Percentiles rank a stretch among this genome's conserved stretches.
phyloP scores from a whole-genome alignment of 768 basidiomycete species.

The Jaapia argillacea region DNA sequence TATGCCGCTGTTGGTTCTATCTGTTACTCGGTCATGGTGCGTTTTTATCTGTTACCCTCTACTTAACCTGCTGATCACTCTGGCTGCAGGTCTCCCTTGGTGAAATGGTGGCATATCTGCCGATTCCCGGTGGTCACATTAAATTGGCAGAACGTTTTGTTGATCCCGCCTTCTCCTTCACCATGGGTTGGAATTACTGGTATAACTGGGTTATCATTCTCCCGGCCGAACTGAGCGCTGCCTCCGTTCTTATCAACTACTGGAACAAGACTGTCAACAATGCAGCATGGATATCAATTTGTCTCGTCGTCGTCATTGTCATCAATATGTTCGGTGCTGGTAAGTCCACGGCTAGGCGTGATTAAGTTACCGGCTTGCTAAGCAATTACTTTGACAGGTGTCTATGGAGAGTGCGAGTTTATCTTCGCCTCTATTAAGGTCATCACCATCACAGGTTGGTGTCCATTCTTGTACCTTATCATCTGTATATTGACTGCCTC shows the following conservation, averaged over 20 bases:
- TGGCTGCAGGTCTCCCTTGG: conserved; percentile 46
- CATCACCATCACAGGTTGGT: conserved; percentile 58
- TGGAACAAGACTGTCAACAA: conserved; percentile 47
- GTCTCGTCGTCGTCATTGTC: conserved; percentile 59
- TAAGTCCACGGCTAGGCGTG: no score
- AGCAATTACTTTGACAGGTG: no score
- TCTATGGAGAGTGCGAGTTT: conserved; percentile 82
- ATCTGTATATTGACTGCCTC: conserved; percentile 21
- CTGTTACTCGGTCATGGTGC: conserved; percentile 64
- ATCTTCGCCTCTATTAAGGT: conserved; percentile 90
- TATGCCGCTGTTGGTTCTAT: conserved; percentile 57
- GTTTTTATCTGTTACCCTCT: conserved; percentile 9
- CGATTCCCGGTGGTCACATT: conserved; percentile 75
- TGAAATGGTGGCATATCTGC: conserved; percentile 72
- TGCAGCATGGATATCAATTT: conserved; percentile 75
- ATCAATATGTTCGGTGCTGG: conserved; percentile 74
- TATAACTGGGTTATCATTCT: conserved; percentile 56
- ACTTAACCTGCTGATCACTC: background rate
- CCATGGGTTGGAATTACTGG: conserved; percentile 45
- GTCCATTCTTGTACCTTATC: conserved; percentile 24
- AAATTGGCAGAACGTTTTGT: conserved; percentile 77
- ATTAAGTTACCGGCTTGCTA: no score
- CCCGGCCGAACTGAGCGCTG: conserved; percentile 66
- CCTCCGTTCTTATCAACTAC: conserved; percentile 67
- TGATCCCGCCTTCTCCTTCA: conserved; percentile 59